These are phyloP conservation scores for Zymoseptoria ardabiliae DNA, from an alignment of 2,329 filamentous ascomycete genomes.

Conservation along the genomic window DNA sequence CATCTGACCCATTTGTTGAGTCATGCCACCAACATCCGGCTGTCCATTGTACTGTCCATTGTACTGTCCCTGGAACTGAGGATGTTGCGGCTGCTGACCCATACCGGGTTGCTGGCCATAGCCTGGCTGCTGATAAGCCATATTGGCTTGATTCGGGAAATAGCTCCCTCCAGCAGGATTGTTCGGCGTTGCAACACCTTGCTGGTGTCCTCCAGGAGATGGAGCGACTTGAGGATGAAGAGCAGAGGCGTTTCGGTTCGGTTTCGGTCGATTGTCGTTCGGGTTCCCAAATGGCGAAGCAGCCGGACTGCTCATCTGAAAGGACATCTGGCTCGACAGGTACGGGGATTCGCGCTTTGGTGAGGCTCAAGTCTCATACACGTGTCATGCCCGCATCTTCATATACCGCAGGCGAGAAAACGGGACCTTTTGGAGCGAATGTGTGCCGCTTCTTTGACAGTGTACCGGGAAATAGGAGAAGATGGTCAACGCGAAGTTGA, in stretches of 20 bases:
- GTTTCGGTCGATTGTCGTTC: slow-evolving; percentile 16
- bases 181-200: slow-evolving; percentile 29
- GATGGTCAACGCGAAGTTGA: not conserved
- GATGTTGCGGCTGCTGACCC: slow-evolving; percentile 7
- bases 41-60: slow-evolving; percentile 17
- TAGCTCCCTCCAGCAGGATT: slow-evolving; percentile 28
- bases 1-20: slow-evolving; percentile 72
- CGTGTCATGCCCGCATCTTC: not conserved
- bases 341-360: not conserved
- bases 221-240: slow-evolving; percentile 38
- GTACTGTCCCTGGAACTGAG: slow-evolving; percentile 11
- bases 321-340: slow-evolving; percentile 12
- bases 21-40: slow-evolving; percentile 43
- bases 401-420: not conserved
- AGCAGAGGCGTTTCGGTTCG: slow-evolving; percentile 19
- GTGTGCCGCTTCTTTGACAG: not conserved
- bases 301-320: slow-evolving; percentile 15
- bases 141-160: slow-evolving; percentile 33
- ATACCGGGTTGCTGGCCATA: slow-evolving; percentile 20
- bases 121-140: slow-evolving; percentile 11
- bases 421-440: not conserved
- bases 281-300: slow-evolving; percentile 22
- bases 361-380: not conserved
- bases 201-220: slow-evolving; percentile 38
- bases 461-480: not conserved